Evolutionary conservation across 2,329 filamentous ascomycete species (phyloP).

Genomic region (Botrytis aclada): DNA sequence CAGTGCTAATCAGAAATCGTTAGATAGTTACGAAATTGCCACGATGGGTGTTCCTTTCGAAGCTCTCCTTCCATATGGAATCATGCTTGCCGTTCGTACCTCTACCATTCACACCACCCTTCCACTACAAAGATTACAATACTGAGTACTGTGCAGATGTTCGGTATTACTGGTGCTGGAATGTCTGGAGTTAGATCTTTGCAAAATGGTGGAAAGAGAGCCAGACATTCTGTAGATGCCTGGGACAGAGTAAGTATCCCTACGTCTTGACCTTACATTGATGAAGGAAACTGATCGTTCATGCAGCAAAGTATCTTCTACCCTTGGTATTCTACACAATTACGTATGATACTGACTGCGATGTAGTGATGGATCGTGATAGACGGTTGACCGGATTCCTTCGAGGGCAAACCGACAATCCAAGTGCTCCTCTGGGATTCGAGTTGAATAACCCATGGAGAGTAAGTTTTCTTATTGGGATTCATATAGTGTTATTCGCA

Average conservation of each 20-base stretch:
- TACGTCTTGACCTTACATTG: background rate
- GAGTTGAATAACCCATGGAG: slow-evolving; percentile 44
- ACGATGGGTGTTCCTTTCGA: slow-evolving; percentile 44
- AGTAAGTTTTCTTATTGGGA: slow-evolving; percentile 34
- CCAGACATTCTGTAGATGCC: slow-evolving; percentile 41
- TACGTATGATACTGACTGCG: slow-evolving; percentile 23
- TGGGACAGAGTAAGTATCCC: slow-evolving; percentile 41
- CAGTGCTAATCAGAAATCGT: slow-evolving; percentile 18
- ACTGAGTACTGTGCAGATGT: slow-evolving; percentile 39
- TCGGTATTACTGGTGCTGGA: slow-evolving; percentile 41
- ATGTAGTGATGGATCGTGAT: slow-evolving; percentile 44
- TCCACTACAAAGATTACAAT: slow-evolving; percentile 6
- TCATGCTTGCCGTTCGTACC: slow-evolving; percentile 41
- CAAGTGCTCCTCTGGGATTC: slow-evolving; percentile 40
- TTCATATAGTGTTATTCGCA: background rate
- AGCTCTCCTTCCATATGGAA: slow-evolving; percentile 42
- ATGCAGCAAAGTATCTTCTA: slow-evolving; percentile 39
- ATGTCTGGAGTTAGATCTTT: slow-evolving; percentile 40
- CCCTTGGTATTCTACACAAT: background rate
- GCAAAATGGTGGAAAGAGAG: slow-evolving; percentile 42
- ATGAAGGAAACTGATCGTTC: slow-evolving; percentile 29
- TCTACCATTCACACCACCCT: slow-evolving; percentile 1
- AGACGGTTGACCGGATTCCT: slow-evolving; percentile 41
- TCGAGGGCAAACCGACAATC: slow-evolving; percentile 41
- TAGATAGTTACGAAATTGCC: slow-evolving; percentile 29